A percentile compares a stretch with the other conserved stretches of the same genome.
These are phyloP conservation scores for Penicillium waksmanii DNA, from an alignment of 495 filamentous ascomycete genomes.

Conservation along the genomic window DNA sequence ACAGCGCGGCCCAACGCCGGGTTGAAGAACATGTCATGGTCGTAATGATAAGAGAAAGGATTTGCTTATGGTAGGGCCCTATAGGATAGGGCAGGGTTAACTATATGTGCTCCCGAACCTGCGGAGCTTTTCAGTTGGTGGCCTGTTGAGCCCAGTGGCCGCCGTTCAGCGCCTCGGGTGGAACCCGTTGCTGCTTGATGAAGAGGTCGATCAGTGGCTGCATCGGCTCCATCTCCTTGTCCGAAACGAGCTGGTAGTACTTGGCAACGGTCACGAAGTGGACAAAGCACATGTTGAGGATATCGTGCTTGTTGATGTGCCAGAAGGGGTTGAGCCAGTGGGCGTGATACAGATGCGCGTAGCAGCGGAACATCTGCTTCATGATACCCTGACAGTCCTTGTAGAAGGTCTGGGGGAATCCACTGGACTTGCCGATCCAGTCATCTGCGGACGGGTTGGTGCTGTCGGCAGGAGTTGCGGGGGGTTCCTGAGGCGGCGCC, in stretches of 20 bases:
- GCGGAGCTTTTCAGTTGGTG: constrained; percentile 38
- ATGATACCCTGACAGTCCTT: constrained; percentile 88
- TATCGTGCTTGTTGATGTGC: constrained; percentile 79
- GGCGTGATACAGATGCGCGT: constrained; percentile 86
- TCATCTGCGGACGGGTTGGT: constrained; percentile 53
- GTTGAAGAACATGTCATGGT: constrained; percentile 41
- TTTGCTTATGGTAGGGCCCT: no score
- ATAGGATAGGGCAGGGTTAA: background rate
- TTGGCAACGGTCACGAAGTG: constrained; percentile 90
- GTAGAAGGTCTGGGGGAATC: constrained; percentile 85
- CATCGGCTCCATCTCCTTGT: constrained; percentile 91
- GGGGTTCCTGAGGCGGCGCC: constrained; percentile 57
- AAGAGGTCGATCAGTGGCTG: constrained; percentile 88
- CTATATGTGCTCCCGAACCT: constrained; percentile 12
- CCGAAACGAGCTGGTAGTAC: constrained; percentile 77
- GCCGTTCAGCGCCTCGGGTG: constrained; percentile 62
- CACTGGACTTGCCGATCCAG: constrained; percentile 86
- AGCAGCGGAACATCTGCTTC: constrained; percentile 96
- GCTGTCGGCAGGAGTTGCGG: constrained; percentile 52
- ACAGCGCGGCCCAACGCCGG: constrained; percentile 43
- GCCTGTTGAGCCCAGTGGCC: constrained; percentile 52
- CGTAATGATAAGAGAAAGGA: constrained; percentile 24
- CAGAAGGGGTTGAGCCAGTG: constrained; percentile 84
- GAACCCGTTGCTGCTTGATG: constrained; percentile 81
- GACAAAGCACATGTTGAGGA: constrained; percentile 93